Percentiles rank a stretch among this genome's conserved stretches.
Conservation (phyloP, 2,329 filamentous ascomycete genomes). For the Didymella pinodella region DNA sequence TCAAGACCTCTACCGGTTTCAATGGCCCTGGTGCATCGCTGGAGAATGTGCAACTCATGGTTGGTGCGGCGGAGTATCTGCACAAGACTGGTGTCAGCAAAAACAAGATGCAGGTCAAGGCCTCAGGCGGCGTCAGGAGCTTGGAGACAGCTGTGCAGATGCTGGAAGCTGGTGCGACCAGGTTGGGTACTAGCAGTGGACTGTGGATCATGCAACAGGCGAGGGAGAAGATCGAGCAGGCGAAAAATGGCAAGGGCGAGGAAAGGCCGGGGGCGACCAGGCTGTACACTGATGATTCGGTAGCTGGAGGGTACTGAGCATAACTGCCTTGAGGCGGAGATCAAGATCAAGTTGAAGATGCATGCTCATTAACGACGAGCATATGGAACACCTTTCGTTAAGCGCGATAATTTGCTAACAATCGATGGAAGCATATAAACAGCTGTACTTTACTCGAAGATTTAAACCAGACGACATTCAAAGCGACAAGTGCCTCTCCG, state of each 20-base stretch:
- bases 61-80: slow-evolving; percentile 57
- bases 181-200: slow-evolving; percentile 65
- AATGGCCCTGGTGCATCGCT: slow-evolving; percentile 62
- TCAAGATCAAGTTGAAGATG: background rate
- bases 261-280: slow-evolving; percentile 40
- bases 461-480: no score
- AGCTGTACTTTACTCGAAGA: no score
- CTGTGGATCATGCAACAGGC: slow-evolving; percentile 63
- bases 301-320: slow-evolving; percentile 26
- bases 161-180: slow-evolving; percentile 64
- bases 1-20: slow-evolving; percentile 69
- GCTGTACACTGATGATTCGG: slow-evolving; percentile 49
- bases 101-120: slow-evolving; percentile 62
- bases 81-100: slow-evolving; percentile 40
- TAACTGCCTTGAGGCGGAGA: background rate
- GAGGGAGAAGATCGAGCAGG: slow-evolving; percentile 35
- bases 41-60: slow-evolving; percentile 64
- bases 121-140: slow-evolving; percentile 64
- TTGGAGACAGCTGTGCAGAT: slow-evolving; percentile 61
- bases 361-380: background rate
- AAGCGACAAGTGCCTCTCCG: no score
- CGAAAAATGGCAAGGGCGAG: slow-evolving; percentile 31
- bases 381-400: background rate
- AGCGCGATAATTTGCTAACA: no score
- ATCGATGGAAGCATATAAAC: no score